Base-by-base conservation (phyloP, 1,284 basidiomycete genomes). In the Sparassis latifolia region DNA sequence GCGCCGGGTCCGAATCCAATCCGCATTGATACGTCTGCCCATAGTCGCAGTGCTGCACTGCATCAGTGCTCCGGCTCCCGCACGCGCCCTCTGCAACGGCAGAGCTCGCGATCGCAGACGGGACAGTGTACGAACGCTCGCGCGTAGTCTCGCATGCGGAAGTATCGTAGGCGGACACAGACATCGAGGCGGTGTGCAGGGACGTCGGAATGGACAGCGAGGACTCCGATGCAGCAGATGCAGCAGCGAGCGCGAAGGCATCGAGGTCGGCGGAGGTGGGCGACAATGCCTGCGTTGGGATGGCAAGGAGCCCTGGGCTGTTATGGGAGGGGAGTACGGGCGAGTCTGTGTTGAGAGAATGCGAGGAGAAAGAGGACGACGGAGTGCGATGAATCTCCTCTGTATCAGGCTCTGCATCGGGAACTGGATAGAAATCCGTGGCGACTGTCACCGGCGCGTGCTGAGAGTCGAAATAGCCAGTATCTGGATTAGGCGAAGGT, bases 221-320 rank as follows among this genome's bases (percentile, higher is more conserved):
- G 0, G 62, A 63, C 4, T 49, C 49, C 27, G 58, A 53, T 7
- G 55, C 48, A 4, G 51, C 52, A 1, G 55, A 48, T 5, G 59
- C 52, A 5, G 61, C 59, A 0, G 62, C 62, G 2, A 60, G 47
- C 1, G 61, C 65, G 44, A 66, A 65, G 10, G 62, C 62, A 42
- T 66, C 65, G 52, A 66, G 58, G 5, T 66, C 62, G 2, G 54
- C 55, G n/a, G 56, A 51, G 28, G 56, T 52, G 7, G 58, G 62
- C 1, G 53, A 48, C 10, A 49, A 42, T 3, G 38, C 31, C 2
- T 49, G 49, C n/a, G 39, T 12, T 27, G 42, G 35, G 41, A 2
- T 45, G 6, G 35, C 37, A 27, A 43, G 32, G 28, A 28, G 39
- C 32, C 42, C 33, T 31, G 52, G 38, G 33, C 48, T 45, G 6